A percentile compares a stretch with the other conserved stretches of the same genome.
These are phyloP conservation scores for Suillus brevipes DNA, from an alignment of 768 basidiomycete genomes.

Conservation along the genomic window DNA sequence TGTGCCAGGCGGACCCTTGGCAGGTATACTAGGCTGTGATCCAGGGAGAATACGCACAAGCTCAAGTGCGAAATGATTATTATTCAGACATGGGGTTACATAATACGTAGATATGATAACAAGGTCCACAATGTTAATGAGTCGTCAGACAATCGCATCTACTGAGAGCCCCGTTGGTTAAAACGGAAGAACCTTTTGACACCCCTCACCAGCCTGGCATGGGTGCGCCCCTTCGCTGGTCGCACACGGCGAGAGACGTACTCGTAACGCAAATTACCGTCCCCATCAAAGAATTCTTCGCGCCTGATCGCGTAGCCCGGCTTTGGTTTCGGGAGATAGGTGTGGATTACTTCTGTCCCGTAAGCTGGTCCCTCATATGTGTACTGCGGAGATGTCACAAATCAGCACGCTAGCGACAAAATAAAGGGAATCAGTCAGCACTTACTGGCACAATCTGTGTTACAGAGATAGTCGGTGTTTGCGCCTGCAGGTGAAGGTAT, in stretches of 20 bases:
- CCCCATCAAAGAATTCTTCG: not conserved
- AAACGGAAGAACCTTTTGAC: not conserved
- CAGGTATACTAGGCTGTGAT: no score
- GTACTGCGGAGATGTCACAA: not conserved
- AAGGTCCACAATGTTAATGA: no score
- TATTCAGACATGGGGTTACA: no score
- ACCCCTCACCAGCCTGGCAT: not conserved
- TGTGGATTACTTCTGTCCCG: not conserved
- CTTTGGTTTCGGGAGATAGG: not conserved
- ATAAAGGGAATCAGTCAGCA: not conserved
- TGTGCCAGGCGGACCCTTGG: no score
- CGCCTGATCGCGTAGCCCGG: not conserved
- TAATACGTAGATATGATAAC: no score
- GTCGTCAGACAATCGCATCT: not conserved
- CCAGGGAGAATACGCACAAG: no score
- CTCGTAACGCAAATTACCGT: not conserved
- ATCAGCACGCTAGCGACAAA: not conserved
- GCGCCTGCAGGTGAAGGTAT: not conserved
- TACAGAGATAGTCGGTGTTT: not conserved
- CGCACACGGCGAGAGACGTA: not conserved
- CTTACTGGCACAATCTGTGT: not conserved
- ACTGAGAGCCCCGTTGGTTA: not conserved
- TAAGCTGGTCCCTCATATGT: not conserved
- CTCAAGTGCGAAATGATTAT: no score
- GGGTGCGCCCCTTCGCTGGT: not conserved